Conservation (phyloP, 2,329 filamentous ascomycete species). For the Verticillium nonalfalfae region DNA sequence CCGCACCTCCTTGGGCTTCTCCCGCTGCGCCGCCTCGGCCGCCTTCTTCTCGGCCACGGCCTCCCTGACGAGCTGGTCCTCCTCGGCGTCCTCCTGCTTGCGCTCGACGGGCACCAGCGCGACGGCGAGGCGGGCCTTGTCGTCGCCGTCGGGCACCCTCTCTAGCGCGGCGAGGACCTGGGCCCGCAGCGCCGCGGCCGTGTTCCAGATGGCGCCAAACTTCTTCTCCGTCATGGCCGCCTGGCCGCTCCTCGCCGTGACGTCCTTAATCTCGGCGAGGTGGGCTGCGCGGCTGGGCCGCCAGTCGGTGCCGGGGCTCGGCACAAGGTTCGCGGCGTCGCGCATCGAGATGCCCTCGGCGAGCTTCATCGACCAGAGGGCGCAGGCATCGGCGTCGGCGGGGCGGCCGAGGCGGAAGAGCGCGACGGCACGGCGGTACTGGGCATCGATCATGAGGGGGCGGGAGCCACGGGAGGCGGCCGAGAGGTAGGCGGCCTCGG, state of each 20-base stretch:
- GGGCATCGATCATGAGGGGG: constrained; percentile 71
- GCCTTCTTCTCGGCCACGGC: constrained; percentile 4
- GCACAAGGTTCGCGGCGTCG: constrained; percentile 21
- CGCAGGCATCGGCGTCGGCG: constrained; percentile 69
- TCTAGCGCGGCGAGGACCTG: constrained; percentile 40
- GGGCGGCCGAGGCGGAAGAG: constrained; percentile 64
- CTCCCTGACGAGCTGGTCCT: constrained; percentile 17
- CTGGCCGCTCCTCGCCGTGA: constrained; percentile 14
- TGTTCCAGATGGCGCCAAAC: constrained; percentile 24
- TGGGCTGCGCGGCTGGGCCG: constrained; percentile 34
- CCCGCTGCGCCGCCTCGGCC: not conserved
- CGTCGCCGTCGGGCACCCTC: constrained; percentile 34
- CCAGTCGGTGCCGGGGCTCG: constrained; percentile 35
- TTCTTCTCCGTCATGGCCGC: constrained; percentile 11
- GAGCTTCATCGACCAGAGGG: constrained; percentile 48
- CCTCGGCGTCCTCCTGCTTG: constrained; percentile 16
- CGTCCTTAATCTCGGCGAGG: constrained; percentile 21
- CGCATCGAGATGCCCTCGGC: constrained; percentile 30
- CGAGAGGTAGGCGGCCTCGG: constrained; percentile 56
- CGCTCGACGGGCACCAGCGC: constrained; percentile 13
- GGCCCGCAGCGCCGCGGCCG: constrained; percentile 37
- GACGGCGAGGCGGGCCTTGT: constrained; percentile 38
- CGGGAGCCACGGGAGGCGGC: constrained; percentile 65
- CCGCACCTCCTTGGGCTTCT: constrained; percentile 22
- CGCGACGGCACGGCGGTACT: constrained; percentile 72